Percentiles rank a stretch among this genome's conserved stretches.
phyloP scores from a whole-genome alignment of 2,329 filamentous ascomycete genomes.

The Ceratocystis harringtonii region DNA sequence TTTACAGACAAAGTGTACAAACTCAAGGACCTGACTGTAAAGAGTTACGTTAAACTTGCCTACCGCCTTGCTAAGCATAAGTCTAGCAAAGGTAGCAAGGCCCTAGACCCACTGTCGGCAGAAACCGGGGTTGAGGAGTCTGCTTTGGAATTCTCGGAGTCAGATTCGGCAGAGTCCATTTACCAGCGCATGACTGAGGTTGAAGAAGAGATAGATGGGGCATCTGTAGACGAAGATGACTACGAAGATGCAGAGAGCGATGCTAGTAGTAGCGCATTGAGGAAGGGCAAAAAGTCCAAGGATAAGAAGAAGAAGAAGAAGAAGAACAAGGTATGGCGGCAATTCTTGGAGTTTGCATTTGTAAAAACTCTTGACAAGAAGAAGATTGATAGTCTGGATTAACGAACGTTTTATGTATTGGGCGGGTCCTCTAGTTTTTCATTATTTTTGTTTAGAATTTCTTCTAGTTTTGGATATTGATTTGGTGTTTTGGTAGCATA shows the following conservation, averaged over 20 bases:
- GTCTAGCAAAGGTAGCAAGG: conserved; percentile 13
- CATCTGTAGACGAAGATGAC: conserved; percentile 20
- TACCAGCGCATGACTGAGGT: conserved; percentile 14
- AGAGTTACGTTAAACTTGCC: conserved; percentile 65
- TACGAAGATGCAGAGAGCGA: conserved; percentile 19
- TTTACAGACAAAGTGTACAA: conserved; percentile 59
- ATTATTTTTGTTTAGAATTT: not conserved
- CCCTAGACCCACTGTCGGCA: not conserved
- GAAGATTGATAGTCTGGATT: conserved; percentile 40
- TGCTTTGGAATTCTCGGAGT: not conserved
- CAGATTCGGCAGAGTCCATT: not conserved
- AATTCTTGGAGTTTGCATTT: conserved; percentile 66
- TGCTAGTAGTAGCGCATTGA: not conserved
- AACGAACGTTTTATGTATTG: not conserved
- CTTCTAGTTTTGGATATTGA: conserved; percentile 1
- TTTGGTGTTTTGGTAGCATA: conserved; percentile 6
- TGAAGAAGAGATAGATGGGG: conserved; percentile 19
- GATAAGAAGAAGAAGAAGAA: conserved; percentile 38
- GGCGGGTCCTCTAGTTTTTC: not conserved
- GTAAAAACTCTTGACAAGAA: conserved; percentile 54
- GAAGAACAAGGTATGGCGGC: conserved; percentile 58
- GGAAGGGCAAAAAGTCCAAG: conserved; percentile 26
- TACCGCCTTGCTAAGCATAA: conserved; percentile 50
- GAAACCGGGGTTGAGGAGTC: not conserved
- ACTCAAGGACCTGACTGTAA: conserved; percentile 69